Evolutionary conservation across 1,284 basidiomycete genomes (phyloP).

Genomic region (Cryptococcus maquisensis): DNA sequence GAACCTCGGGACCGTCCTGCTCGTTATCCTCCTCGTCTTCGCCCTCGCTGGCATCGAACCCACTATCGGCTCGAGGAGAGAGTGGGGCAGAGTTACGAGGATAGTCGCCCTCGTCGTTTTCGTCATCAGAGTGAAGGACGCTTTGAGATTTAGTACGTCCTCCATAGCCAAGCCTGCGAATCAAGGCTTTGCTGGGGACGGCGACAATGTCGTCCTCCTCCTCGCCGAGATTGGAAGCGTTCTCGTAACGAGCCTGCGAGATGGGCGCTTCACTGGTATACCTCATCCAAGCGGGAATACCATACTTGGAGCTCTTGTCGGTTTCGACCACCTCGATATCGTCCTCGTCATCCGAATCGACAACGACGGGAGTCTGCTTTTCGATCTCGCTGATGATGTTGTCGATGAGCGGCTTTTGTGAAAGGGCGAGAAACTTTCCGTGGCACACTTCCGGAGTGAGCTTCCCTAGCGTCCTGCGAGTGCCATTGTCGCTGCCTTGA

Average conservation of each 20-base stretch:
- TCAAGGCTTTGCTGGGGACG: neutral
- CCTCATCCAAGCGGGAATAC: slow-evolving; percentile 17
- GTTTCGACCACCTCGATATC: neutral
- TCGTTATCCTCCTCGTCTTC: slow-evolving; percentile 8
- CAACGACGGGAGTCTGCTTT: neutral
- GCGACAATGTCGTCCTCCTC: neutral
- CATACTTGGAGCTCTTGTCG: slow-evolving; percentile 12
- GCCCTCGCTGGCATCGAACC: neutral
- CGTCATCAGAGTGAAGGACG: neutral
- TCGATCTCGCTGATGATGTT: neutral
- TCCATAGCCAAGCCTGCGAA: too few species aligned
- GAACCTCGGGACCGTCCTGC: slow-evolving; percentile 7
- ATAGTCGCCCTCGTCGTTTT: slow-evolving; percentile 1
- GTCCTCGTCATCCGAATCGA: neutral
- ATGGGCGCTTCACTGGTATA: slow-evolving; percentile 12
- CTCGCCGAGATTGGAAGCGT: neutral
- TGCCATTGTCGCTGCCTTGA: neutral
- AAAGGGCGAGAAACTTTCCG: slow-evolving; percentile 1
- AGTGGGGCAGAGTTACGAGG: neutral
- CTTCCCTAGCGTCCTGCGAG: slow-evolving; percentile 4
- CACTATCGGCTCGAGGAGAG: neutral
- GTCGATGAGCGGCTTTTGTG: neutral
- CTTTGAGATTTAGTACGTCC: neutral
- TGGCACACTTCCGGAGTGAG: neutral
- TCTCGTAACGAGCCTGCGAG: neutral